Evolutionary conservation across 2,329 filamentous ascomycete species (phyloP), one percentile per base, ranked within the genome.

Genomic region (Fusarium denticulatum): DNA sequence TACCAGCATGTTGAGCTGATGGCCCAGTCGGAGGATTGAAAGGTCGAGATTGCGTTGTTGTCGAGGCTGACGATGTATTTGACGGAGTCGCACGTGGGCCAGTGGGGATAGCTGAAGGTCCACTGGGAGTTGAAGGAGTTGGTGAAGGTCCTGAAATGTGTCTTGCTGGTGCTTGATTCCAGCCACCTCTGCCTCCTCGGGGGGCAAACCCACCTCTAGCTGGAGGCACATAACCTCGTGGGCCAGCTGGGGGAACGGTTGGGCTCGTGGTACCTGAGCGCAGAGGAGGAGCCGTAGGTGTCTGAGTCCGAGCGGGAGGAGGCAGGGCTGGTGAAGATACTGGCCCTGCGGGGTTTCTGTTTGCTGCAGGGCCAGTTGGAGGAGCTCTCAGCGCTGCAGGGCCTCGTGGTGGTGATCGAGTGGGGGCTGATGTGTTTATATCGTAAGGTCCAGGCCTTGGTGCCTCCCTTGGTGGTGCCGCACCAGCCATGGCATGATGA

Each of bases 21-120:
- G 88, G 88, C 7, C 88, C 88, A 4, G 88, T 89, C 7, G 88
- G 88, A 6, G 88, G 88, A 72, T 90, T 89, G 78, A 90, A 90
- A 0, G 87, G 84, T 22, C 82, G 79, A 30, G 77, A 69, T 83
- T 88, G 69, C 77, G 81, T 64, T 78, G 86, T 82, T 7, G 84
- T 84, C 14, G 83, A 80, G 14, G 84, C 77, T 26, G 82, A 81
- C 36, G 75, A 76, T 73, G 57, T 81, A 80, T 60, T 81, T 63
- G 74, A 78, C 46, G 72, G 80, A 75, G 69, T 73, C 18, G 71
- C 79, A 52, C 86, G 82, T 15, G 86, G 87, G 5, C 87, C 87
- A 1, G 86, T 88, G 6, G 87, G 87, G 40, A 88, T 86, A 42
- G 74, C 73, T 24, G 81, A 80, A 39, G 82, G 74, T n/a, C 82